Base-by-base conservation (phyloP, 148 eudicot species). In the Pouteria glomerata region DNA sequence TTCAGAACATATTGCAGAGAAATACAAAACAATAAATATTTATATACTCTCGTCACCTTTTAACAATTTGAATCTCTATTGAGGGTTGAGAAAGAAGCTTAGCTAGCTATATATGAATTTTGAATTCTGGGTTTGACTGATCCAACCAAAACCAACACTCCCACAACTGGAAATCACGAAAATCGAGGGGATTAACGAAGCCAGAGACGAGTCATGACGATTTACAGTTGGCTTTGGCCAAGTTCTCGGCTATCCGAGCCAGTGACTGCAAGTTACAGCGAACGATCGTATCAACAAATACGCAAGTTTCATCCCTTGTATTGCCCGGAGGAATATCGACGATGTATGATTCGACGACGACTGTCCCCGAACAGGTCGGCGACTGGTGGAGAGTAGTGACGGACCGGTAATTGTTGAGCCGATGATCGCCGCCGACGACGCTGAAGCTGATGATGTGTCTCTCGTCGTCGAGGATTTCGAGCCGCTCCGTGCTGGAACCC, bases 291-390 rank as follows among this genome's bases (percentile, higher is more conserved):
- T 90, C 90, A 0, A 73, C 90, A 67, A 93, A 93, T 33, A 80
- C 82, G 37, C 88, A 83, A 19, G 98, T 93, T 42, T 93, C 98
- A 42, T 93, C 95, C 51, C 68, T 82, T 0, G 98, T 88, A 57
- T 90, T 93, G 35, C 96, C 98, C 18, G 42, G 47, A 26, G 98
- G 98, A 1, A 90, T 78, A 73, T 90, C 98, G 27, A 88, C 98
- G 19, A 85, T 90, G 74, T 90, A 93, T 0, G 98, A 90, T 51
- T 90, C 98, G 53, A 90, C 85, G 52, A 90, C 98, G 26, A 85
- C 85, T 6, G 98, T 90, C 21, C 87, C 90, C 0, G 26, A 53
- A 0, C 77, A 81, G 23, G 18, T 31, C 51, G 66, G 68, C 23
- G 75, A 47, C 13, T 80, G 77, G 66, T 91, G 97, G 0, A 91